Evolutionary conservation across 495 filamentous ascomycete genomes (phyloP), one percentile per base, ranked within the genome.

Genomic region (Apiosordaria backusii): DNA sequence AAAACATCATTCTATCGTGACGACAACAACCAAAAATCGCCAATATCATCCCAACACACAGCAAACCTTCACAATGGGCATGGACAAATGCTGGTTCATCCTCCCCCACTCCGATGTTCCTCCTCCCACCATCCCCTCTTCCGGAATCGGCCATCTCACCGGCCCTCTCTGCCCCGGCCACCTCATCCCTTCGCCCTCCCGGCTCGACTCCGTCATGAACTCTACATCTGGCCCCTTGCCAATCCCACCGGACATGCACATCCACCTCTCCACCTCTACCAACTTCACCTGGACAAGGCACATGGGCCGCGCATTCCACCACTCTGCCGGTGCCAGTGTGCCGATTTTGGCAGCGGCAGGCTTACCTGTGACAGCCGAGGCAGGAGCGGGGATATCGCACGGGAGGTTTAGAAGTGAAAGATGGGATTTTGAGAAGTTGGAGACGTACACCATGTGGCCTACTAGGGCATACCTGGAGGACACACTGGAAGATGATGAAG

Each of bases 41-140:
- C n/a, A n/a, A n/a, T n/a, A n/a, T n/a, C n/a, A n/a, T n/a, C n/a
- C n/a, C n/a, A n/a, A n/a, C n/a, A n/a, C n/a, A n/a, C n/a, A n/a
- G n/a, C n/a, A n/a, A n/a, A n/a, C n/a, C n/a, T n/a, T n/a, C n/a
- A n/a, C n/a, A n/a, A n/a, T n/a, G n/a, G n/a, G n/a, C n/a, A 50
- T 62, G 60, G 60, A 61, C 19, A 61, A 45, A n/a, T 61, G 60
- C n/a, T 61, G 60, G 60, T 61, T 61, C 60, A 61, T 61, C 7
- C 60, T 61, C 4, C 22, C 23, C 10, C 60, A 61, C 21, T 18
- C 23, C 3, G 60, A 61, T 61, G 35, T 61, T 9, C 9, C 23
- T 4, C 60, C 60, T 13, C 60, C 60, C 4, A 15, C 21, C 15
- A 35, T 61, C n/a, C 6, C 60, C 5, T 4, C 54, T 18, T 3